These are phyloP conservation scores for Syncephalastrum racemosum DNA, from an alignment of 371 early-diverging fungal species.

Conservation along the genomic window DNA sequence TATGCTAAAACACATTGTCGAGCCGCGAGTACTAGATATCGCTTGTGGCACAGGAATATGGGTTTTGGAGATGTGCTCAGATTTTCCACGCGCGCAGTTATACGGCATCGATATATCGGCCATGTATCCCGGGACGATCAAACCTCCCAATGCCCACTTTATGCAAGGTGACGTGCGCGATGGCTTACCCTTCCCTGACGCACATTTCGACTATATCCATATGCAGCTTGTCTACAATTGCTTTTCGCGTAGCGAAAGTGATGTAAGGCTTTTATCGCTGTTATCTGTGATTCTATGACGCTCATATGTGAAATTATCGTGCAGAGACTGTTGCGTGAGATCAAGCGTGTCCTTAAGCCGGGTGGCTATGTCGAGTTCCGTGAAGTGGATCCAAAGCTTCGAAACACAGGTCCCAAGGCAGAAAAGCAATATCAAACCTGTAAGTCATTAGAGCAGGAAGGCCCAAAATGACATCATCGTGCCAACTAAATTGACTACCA, in stretches of 20 bases:
- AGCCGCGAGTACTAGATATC: constrained; percentile 37
- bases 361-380: constrained; percentile 58
- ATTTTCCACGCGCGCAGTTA: constrained; percentile 52
- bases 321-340: constrained; percentile 8
- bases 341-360: constrained; percentile 50
- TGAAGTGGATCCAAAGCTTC: constrained; percentile 49
- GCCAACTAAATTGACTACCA: background rate
- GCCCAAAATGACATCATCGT: too few species aligned
- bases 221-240: constrained; percentile 45
- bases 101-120: constrained; percentile 55
- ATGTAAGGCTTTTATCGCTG: too few species aligned
- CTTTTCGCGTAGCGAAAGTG: constrained; percentile 20
- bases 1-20: constrained; percentile 1
- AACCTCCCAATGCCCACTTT: constrained; percentile 52
- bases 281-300: too few species aligned
- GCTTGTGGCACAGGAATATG: constrained; percentile 49
- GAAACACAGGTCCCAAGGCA: constrained; percentile 45
- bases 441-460: too few species aligned
- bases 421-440: constrained; percentile 2
- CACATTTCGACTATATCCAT: constrained; percentile 57
- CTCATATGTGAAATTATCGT: too few species aligned
- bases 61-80: constrained; percentile 58
- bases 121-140: constrained; percentile 52
- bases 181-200: constrained; percentile 54
- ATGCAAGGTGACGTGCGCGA: constrained; percentile 42